Evolutionary conservation across 768 basidiomycete genomes (phyloP).

Genomic region (Megacollybia marginata): DNA sequence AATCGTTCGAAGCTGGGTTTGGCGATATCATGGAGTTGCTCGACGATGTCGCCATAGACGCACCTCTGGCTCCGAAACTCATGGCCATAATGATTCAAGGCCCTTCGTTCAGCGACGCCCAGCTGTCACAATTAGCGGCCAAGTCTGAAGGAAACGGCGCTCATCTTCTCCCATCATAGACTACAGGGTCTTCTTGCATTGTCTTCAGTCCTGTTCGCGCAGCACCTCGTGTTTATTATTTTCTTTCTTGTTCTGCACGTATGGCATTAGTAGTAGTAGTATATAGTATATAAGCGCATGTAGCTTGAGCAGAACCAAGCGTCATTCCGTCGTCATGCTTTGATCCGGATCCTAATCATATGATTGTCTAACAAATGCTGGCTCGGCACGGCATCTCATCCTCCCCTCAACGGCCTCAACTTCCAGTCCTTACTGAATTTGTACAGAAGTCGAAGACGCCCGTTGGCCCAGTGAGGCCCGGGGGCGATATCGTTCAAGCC

Average conservation of each 20-base stretch:
- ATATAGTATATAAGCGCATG: neutral
- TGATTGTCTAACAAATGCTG: no score
- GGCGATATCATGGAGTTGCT: constrained; percentile 61
- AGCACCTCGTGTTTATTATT: constrained; percentile 10
- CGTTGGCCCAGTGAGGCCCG: no score
- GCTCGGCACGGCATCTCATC: neutral
- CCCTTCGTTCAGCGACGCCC: constrained; percentile 57
- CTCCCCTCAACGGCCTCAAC: no score
- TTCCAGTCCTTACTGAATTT: no score
- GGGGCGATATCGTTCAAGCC: no score
- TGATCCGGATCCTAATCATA: no score
- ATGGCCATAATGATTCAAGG: constrained; percentile 73
- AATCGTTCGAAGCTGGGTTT: constrained; percentile 72
- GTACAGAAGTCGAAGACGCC: no score
- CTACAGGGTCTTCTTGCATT: constrained; percentile 19
- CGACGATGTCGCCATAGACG: constrained; percentile 87
- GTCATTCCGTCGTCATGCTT: neutral
- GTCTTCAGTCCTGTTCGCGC: constrained; percentile 14
- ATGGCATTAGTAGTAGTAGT: neutral
- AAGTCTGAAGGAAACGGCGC: constrained; percentile 52
- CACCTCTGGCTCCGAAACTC: constrained; percentile 75
- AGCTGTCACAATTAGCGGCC: constrained; percentile 44
- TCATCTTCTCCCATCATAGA: constrained; percentile 56
- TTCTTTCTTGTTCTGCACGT: constrained; percentile 4
- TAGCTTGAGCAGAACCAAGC: constrained; percentile 1